Base-by-base conservation (phyloP, 108 stramenopile genomes). In the Craspedostauros australis region DNA sequence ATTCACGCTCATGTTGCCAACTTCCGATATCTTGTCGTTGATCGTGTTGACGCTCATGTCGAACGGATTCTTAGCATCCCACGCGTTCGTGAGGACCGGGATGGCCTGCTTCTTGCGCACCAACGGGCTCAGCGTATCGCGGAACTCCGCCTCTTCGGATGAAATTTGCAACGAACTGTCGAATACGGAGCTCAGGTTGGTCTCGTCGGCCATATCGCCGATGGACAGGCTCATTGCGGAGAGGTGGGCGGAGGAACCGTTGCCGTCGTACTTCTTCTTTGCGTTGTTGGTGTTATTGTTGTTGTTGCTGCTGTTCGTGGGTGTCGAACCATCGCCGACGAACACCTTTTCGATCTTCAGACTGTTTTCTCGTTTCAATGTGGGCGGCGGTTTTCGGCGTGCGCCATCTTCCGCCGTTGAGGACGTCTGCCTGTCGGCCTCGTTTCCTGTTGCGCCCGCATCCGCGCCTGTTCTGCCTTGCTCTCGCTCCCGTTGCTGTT, bases 171-270 rank as follows among this genome's bases (percentile, higher is more conserved):
- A 12, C 2, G 68, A 68, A 40, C 55, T 60, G 49, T 75, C 68
- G 43, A 75, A 75, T n/a, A 70, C 39, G 19, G 68, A 42, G 52
- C 73, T 75, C 19, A 75, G 36, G 20, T 77, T 60, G 12, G 61
- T 42, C 19, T 66, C 66, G 2, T 71, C 68, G 23, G 57, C 39
- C 63, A 70, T 66, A 24, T 71, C 62, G 12, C 62, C 64, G 5
- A 70, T 46, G 5, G 76, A 77, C 57, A 73, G 55, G 31, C 68
- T 70, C 66, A 68, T 77, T 39, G 50, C 57, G 5, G 75, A 71
- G 28, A 62, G 29, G 27, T 48, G 34, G 24, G 26, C 43, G 16
- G 67, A 60, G 5, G 59, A 60, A 20, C 46, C 64, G 27, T 65
- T 57, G 14, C 12, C 50, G 24, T 70, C 54, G 16, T n/a, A 14